Base-by-base conservation (phyloP, 192 early-diverging fungal genomes). In the Coemansia sp. region DNA sequence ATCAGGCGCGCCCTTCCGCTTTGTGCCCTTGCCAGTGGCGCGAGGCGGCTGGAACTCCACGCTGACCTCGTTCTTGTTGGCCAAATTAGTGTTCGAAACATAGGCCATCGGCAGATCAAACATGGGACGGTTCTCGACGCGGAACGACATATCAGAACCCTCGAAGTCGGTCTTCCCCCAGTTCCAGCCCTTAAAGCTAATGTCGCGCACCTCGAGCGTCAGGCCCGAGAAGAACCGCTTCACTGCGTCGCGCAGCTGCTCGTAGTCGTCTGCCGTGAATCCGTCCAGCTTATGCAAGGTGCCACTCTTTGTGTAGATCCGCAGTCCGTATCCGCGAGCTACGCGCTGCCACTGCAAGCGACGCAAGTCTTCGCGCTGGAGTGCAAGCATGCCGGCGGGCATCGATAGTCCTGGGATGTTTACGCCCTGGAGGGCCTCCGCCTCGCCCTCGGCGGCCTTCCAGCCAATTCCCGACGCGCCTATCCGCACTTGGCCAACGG, bases 121-220 rank as follows among this genome's bases (percentile, higher is more conserved):
- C 77, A 94, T 90, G 34, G 90, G 87, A 67, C 93, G 93, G 63
- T 80, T 80, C 66, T 92, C 91, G 34, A 88, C 93, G 34, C 88
- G 92, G 85, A 99, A 99, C 8, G 89, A 74, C 74, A 99, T 78
- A 40, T 88, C 76, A 34, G 87, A 87, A 81, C 91, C 90, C 73
- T 92, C 87, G 70, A 95, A 93, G 51, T 93, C 93, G 22, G 91
- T 87, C 72, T 90, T 88, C 63, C 97, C 97, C 97, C 97, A 99
- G 86, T 99, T 98, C 92, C 95, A 97, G 34, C 97, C 97, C 68
- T 91, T 91, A 11, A 96, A 77, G 69, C 94, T 94, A 55, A 94
- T 76, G 68, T 99, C 96, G 71, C 90, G 92, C 29, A 81, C 74
- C 68, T 98, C 95, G 20, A 99, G 75, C 0, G 79, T 84, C 51